Percentiles rank a stretch among this genome's conserved stretches.
phyloP scores from a whole-genome alignment of 1,139 yeast species.

The Zygosaccharomyces sapae region DNA sequence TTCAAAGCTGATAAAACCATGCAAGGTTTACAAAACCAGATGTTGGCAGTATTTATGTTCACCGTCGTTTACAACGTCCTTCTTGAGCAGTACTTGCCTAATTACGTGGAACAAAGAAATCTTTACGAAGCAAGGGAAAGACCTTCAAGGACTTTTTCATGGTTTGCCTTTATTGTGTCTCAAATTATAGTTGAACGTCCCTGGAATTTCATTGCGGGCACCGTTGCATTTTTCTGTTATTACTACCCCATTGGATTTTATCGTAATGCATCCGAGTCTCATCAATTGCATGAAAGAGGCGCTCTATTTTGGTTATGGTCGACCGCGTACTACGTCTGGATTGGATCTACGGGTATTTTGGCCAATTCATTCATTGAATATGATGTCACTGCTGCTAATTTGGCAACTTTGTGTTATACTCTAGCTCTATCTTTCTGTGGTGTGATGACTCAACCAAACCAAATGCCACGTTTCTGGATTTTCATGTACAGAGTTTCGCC shows the following conservation, averaged over 20 bases:
- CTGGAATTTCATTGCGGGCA: constrained; percentile 63
- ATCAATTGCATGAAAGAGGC: constrained; percentile 52
- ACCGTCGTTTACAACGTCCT: constrained; percentile 55
- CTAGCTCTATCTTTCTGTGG: constrained; percentile 77
- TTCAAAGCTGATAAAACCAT: constrained; percentile 59
- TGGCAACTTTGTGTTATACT: constrained; percentile 60
- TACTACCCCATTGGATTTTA: constrained; percentile 78
- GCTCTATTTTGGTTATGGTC: constrained; percentile 61
- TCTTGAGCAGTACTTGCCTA: constrained; percentile 70
- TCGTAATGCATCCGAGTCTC: constrained; percentile 3
- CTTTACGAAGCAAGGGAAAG: constrained; percentile 88
- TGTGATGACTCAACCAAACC: constrained; percentile 61
- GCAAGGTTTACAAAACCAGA: constrained; percentile 60
- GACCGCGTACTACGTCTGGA: constrained; percentile 53
- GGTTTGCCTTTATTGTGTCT: constrained; percentile 56
- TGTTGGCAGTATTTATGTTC: constrained; percentile 68
- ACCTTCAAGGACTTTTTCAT: constrained; percentile 62
- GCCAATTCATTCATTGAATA: constrained; percentile 50
- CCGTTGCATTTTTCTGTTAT: constrained; percentile 67
- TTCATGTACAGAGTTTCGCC: constrained; percentile 65
- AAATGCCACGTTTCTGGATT: constrained; percentile 60
- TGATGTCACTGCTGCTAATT: constrained; percentile 72
- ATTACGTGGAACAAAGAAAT: constrained; percentile 66
- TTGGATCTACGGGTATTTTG: constrained; percentile 62
- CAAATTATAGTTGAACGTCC: constrained; percentile 74